phyloP scores from a whole-genome alignment of 768 basidiomycete species.

The Cystofilobasidium macerans region DNA sequence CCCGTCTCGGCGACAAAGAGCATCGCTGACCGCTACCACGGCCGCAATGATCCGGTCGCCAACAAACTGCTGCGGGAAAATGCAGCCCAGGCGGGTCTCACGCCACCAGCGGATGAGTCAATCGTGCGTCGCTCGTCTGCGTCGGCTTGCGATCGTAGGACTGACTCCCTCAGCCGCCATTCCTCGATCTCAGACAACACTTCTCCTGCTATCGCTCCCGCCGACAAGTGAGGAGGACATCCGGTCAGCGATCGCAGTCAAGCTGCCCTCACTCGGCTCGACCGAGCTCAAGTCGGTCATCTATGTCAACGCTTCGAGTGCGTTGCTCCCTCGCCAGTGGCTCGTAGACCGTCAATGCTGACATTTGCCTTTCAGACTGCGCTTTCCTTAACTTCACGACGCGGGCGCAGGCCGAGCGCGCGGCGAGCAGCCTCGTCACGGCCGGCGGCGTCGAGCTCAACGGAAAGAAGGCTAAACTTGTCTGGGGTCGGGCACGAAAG shows the following conservation, averaged over 20 bases:
- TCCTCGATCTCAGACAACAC: conserved; percentile 51
- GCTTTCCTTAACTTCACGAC: conserved; percentile 92
- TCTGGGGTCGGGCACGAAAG: conserved; percentile 73
- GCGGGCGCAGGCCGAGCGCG: conserved; percentile 68
- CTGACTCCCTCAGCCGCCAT: not conserved
- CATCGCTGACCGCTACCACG: conserved; percentile 87
- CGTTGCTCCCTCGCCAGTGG: no score
- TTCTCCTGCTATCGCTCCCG: conserved; percentile 73
- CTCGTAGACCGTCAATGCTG: no score
- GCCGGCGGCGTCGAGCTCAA: conserved; percentile 66
- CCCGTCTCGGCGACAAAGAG: conserved; percentile 73
- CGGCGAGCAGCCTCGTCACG: conserved; percentile 70
- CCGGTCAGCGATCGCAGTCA: conserved; percentile 58
- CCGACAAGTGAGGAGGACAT: conserved; percentile 58
- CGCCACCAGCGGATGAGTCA: conserved; percentile 74
- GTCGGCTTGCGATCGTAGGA: no score
- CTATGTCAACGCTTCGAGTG: conserved; percentile 48
- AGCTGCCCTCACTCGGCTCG: conserved; percentile 54
- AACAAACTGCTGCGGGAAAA: conserved; percentile 71
- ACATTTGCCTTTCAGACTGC: conserved; percentile 48
- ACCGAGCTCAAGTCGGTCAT: conserved; percentile 69
- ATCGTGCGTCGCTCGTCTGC: conserved; percentile 51
- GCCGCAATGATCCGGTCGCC: conserved; percentile 85
- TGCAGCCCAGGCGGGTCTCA: conserved; percentile 69
- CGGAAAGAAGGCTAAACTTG: conserved; percentile 53